phyloP scores from a whole-genome alignment of 202 grass and related monocot species.

The Elaeis oleifera region DNA sequence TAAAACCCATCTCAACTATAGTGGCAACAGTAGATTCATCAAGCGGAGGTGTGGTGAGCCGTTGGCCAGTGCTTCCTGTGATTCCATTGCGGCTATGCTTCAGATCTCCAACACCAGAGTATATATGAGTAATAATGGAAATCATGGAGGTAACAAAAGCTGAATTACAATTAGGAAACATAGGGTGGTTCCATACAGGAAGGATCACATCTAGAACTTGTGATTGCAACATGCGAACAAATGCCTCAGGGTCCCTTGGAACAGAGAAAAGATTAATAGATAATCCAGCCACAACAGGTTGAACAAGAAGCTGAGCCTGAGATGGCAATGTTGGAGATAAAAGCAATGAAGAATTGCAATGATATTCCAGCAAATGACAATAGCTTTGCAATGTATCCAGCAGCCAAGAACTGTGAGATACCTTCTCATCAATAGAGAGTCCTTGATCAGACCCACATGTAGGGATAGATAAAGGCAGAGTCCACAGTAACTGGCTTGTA shows the following conservation, averaged over 20 bases:
- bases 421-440: conserved; percentile 30
- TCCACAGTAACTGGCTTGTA: conserved; percentile 76
- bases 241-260: conserved; percentile 57
- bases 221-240: conserved; percentile 65
- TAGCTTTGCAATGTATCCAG: conserved; percentile 74
- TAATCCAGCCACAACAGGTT: conserved; percentile 51
- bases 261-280: conserved; percentile 79
- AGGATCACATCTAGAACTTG: conserved; percentile 71
- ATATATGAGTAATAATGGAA: conserved; percentile 56
- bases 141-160: conserved; percentile 39
- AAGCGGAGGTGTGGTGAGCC: conserved; percentile 37
- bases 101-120: conserved; percentile 50
- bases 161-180: conserved; percentile 49
- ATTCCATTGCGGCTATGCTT: conserved; percentile 30
- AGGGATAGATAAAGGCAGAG: conserved; percentile 38
- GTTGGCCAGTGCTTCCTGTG: conserved; percentile 23
- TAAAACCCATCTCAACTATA: conserved; percentile 88
- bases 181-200: conserved; percentile 66
- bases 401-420: conserved; percentile 54
- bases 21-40: conserved; percentile 56
- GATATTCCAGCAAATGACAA: conserved; percentile 57
- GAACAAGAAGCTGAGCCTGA: conserved; percentile 63
- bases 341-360: conserved; percentile 54
- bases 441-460: conserved; percentile 18
- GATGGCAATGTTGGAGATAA: conserved; percentile 44